Evolutionary conservation across 106 monocot species (phyloP).

Genomic region (Platanthera zijinensis): DNA sequence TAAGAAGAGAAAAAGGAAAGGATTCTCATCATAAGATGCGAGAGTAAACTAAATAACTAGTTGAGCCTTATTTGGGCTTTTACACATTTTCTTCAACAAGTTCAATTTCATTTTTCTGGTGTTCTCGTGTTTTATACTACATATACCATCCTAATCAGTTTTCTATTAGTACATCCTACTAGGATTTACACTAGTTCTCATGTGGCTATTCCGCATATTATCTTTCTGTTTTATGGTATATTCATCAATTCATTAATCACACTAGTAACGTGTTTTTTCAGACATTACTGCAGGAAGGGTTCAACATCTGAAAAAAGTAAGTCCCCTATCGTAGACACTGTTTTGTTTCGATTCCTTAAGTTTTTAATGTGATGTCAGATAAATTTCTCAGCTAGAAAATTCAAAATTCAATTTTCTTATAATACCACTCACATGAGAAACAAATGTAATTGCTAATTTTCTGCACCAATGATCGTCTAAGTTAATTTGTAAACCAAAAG

Average conservation of each 20-base stretch:
- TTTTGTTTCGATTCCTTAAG: not conserved
- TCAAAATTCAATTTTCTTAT: not conserved
- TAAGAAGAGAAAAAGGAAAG: no score
- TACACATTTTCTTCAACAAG: no score
- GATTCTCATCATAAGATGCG: no score
- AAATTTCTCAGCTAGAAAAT: not conserved
- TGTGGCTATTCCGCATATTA: not conserved
- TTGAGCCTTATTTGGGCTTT: no score
- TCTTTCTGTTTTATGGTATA: conserved; percentile 3
- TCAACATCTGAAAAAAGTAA: conserved; percentile 76
- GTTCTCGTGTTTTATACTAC: not conserved
- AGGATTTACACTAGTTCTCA: not conserved
- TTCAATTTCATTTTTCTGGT: no score
- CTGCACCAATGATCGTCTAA: not conserved
- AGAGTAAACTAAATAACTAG: no score
- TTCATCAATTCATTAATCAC: not conserved
- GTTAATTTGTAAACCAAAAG: not conserved
- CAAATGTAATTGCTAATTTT: not conserved
- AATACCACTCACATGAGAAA: not conserved
- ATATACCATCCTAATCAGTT: not conserved
- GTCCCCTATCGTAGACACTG: conserved; percentile 11
- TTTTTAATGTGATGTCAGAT: not conserved
- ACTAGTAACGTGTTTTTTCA: conserved; percentile 22
- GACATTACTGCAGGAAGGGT: conserved; percentile 87
- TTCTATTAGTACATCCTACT: not conserved